Evolutionary conservation across 2,329 filamentous ascomycete genomes (phyloP).

Genomic region (Magnaporthales sp.): DNA sequence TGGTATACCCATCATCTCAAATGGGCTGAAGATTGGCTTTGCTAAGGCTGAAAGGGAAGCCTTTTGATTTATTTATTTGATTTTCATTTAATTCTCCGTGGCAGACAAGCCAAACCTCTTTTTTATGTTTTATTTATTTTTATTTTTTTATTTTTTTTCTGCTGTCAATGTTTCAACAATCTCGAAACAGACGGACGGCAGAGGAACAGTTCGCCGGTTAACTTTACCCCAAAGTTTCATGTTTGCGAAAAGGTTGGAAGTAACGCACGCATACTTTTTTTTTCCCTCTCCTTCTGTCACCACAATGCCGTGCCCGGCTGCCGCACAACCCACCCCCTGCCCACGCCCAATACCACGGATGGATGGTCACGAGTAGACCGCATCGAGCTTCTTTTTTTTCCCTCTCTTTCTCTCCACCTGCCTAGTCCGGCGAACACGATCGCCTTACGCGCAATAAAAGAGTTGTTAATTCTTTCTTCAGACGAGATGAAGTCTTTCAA

Average conservation of each 20-base stretch:
- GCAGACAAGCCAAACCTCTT: neutral
- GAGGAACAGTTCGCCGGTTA: neutral
- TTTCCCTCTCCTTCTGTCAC: neutral
- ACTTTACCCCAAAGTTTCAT: neutral
- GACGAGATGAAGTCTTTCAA: neutral
- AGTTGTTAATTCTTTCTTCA: neutral
- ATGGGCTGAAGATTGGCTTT: neutral
- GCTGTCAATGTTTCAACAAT: constrained; percentile 1
- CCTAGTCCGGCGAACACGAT: neutral
- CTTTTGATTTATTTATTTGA: neutral
- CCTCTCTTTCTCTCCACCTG: neutral
- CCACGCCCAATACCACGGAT: neutral
- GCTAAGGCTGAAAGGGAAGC: neutral
- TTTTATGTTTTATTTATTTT: no score
- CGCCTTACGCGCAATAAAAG: neutral
- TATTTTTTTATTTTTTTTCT: no score
- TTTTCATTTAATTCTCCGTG: neutral
- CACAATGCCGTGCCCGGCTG: no score
- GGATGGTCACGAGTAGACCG: neutral
- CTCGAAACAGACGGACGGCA: neutral
- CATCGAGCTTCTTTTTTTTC: neutral
- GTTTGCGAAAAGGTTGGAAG: no score
- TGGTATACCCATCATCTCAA: neutral
- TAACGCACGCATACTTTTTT: no score
- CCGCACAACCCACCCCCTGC: neutral